These are phyloP conservation scores for Tylopilus felleus DNA, from an alignment of 768 basidiomycete species.

Conservation along the genomic window DNA sequence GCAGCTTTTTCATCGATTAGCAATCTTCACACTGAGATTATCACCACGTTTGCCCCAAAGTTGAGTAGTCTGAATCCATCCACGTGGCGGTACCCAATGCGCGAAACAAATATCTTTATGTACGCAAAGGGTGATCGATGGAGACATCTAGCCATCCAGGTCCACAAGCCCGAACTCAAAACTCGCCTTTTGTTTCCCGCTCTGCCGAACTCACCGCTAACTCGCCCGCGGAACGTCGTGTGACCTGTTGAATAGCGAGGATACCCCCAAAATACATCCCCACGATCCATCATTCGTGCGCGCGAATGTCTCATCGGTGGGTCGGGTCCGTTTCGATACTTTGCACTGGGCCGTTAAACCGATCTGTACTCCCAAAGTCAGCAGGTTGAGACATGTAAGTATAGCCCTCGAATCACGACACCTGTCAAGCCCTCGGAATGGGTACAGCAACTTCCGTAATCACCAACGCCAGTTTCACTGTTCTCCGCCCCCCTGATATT, in stretches of 20 bases:
- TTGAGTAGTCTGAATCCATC: not conserved
- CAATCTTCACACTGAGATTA: not conserved
- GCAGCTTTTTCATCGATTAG: slow-evolving; percentile 4
- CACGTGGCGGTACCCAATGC: not conserved
- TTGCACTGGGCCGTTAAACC: not conserved
- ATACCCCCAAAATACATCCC: not conserved
- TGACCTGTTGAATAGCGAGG: not conserved
- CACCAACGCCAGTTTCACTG: not conserved
- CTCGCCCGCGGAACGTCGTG: slow-evolving; percentile 2
- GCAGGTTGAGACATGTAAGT: not conserved
- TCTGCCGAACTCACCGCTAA: not conserved
- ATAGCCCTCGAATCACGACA: not conserved
- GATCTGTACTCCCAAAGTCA: slow-evolving; percentile 1
- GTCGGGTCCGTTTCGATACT: not conserved
- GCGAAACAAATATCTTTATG: not conserved
- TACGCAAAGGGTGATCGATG: not conserved
- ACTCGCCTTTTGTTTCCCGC: not conserved
- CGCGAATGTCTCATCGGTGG: not conserved
- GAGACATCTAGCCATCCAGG: not conserved
- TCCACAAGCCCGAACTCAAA: not conserved
- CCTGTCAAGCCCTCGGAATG: not conserved
- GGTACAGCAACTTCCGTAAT: not conserved
- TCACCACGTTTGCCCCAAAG: not conserved
- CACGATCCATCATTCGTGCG: not conserved
- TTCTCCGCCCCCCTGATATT: not conserved